phyloP scores from a whole-genome alignment of 257 asterid species.

The Linaria vulgaris region DNA sequence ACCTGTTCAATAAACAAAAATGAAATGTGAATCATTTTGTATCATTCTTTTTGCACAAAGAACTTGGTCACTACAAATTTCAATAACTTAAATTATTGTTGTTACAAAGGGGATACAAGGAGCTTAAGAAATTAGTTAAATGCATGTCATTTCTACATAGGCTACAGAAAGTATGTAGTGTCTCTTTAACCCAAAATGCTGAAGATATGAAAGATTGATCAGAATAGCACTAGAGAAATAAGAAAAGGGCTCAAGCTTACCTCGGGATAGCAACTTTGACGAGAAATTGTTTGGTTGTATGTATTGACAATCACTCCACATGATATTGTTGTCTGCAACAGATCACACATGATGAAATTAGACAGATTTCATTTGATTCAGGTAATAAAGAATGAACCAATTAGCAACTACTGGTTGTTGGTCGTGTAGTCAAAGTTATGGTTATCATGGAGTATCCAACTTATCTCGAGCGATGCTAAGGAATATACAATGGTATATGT shows the following conservation, averaged over 20 bases:
- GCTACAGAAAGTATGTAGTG: not conserved
- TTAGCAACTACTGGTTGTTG: slow-evolving; percentile 1
- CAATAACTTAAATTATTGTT: too few relatives aligned
- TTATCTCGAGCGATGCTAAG: too few relatives aligned
- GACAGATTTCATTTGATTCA: not conserved
- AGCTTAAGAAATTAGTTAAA: not conserved
- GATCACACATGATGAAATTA: slow-evolving; percentile 20
- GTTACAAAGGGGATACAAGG: not conserved
- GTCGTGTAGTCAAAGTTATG: not conserved
- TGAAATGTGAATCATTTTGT: slow-evolving; percentile 5
- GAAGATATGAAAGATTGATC: not conserved
- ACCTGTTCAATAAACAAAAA: slow-evolving; percentile 44
- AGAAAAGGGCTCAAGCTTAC: slow-evolving; percentile 28
- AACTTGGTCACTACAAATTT: not conserved
- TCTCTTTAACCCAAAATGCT: not conserved
- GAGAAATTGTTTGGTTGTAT: slow-evolving; percentile 32
- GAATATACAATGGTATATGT: too few relatives aligned
- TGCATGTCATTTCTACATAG: slow-evolving; percentile 11
- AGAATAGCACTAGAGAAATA: slow-evolving; percentile 4
- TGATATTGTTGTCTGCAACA: slow-evolving; percentile 43
- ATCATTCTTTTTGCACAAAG: not conserved
- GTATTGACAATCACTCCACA: slow-evolving; percentile 48
- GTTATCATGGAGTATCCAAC: not conserved
- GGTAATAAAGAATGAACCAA: not conserved
- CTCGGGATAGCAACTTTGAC: slow-evolving; percentile 60